Conservation (phyloP, 192 early-diverging fungal genomes). For the Cladochytrium replicatum region DNA sequence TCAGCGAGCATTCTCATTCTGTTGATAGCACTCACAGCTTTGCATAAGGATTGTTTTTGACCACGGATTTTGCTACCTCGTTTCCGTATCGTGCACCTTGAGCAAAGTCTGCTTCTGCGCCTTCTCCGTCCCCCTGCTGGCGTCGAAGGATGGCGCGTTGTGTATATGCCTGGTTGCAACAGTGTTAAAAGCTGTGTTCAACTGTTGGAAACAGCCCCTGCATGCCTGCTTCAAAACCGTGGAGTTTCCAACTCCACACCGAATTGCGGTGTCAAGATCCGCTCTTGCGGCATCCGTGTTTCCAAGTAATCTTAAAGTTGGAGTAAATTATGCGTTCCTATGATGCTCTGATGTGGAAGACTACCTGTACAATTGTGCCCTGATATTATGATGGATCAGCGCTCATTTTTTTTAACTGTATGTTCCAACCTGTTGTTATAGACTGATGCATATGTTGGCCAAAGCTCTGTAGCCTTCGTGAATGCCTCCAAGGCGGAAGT, state of each 20-base stretch:
- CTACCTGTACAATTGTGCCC: slow-evolving; percentile 13
- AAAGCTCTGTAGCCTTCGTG: slow-evolving; percentile 24
- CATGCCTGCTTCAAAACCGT: slow-evolving; percentile 22
- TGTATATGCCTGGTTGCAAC: slow-evolving; percentile 42
- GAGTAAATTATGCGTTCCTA: slow-evolving; percentile 15
- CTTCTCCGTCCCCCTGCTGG: slow-evolving; percentile 33
- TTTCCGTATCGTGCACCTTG: slow-evolving; percentile 53
- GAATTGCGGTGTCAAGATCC: slow-evolving; percentile 49
- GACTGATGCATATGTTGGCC: slow-evolving; percentile 45
- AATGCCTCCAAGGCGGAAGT: slow-evolving; percentile 23
- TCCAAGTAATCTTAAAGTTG: slow-evolving; percentile 32
- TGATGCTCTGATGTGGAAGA: background rate
- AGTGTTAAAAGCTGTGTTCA: background rate
- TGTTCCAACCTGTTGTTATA: slow-evolving; percentile 47
- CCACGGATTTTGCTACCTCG: slow-evolving; percentile 41
- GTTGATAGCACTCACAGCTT: slow-evolving; percentile 39
- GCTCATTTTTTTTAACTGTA: background rate
- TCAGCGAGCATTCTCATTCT: too few species aligned
- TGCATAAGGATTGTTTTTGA: slow-evolving; percentile 62
- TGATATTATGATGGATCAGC: background rate
- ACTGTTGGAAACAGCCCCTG: background rate
- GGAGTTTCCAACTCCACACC: slow-evolving; percentile 31
- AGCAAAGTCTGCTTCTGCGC: slow-evolving; percentile 43
- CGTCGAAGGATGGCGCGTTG: slow-evolving; percentile 49
- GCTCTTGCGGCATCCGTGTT: slow-evolving; percentile 24